phyloP scores from a whole-genome alignment of 306 rosid genomes.

The Adenanthera pavonina region DNA sequence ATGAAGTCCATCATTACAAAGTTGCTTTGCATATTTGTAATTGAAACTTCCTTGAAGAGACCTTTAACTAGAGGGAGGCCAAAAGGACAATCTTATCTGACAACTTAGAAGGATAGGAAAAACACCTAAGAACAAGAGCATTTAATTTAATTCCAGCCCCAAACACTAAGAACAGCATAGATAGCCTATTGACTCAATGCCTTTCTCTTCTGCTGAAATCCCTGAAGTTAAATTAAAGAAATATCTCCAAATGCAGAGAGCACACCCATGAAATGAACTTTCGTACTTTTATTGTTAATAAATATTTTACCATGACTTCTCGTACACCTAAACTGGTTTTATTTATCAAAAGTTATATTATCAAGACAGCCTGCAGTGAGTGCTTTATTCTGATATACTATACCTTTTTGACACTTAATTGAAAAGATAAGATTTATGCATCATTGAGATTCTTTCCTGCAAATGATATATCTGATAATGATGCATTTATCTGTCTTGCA shows the following conservation, averaged over 20 bases:
- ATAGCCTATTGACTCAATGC: not conserved
- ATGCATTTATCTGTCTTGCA: slow-evolving; percentile 36
- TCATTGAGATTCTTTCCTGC: not conserved
- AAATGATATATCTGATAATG: slow-evolving; percentile 13
- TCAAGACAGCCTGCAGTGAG: not conserved
- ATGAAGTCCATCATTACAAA: not conserved
- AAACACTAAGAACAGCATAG: not conserved
- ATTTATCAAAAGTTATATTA: slow-evolving; percentile 1
- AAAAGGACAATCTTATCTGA: not conserved
- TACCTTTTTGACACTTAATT: not conserved
- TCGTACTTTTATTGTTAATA: not conserved
- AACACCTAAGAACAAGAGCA: not conserved
- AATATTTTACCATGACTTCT: not conserved
- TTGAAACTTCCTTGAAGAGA: not conserved
- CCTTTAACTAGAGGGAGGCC: not conserved
- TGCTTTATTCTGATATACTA: not conserved
- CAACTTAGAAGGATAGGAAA: not conserved
- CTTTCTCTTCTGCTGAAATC: not conserved
- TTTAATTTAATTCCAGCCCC: not conserved
- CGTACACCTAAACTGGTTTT: slow-evolving; percentile 6
- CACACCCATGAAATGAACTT: not conserved
- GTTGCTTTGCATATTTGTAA: not conserved
- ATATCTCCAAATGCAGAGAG: not conserved
- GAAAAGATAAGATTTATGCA: slow-evolving; percentile 4
- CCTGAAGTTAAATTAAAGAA: not conserved